Evolutionary conservation across 306 rosid species (phyloP), one percentile per base, ranked within the genome.

Genomic region (Comarum palustre): DNA sequence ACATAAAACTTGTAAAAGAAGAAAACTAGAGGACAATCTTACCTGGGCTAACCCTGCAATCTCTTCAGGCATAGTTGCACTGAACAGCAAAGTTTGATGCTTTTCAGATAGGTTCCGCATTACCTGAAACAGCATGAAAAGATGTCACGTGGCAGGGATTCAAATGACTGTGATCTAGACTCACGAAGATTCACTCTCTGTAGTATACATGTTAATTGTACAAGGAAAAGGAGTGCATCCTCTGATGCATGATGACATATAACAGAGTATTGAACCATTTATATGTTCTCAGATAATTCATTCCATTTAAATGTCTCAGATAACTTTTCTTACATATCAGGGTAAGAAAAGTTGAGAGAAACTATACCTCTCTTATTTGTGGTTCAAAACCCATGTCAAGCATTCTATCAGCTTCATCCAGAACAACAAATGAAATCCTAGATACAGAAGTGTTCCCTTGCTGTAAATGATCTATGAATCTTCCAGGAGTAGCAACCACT

Each of bases 311-410:
- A 36, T 36, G 39, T 6, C 8, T 36, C 39, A 36, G 39, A 36
- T 36, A 36, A 6, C 8, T 5, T 36, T 6, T 36, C 39, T 36
- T 36, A 36, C 73, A 68, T 51, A 60, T 66, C 25, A 13, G 8
- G 50, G 42, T 25, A 24, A 57, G 16, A 68, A 73, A 39, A 41
- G 71, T 51, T 59, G 29, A 68, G 70, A 60, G 50, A 75, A 60
- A 39, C 66, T 71, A 62, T 80, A 89, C 97, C 95, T 89, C 92
- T 78, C 90, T 75, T 72, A 92, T 92, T 72, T 92, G 97, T 15
- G 93, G 93, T 67, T 92, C 97, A 76, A 92, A 92, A 20, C 97
- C 97, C 97, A 92, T 92, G 82, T 92, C 97, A 77, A 92, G 95
- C 96, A 89, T 92, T 72, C 96, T 87, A 79, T 92, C 97, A 64